Base-by-base conservation (phyloP, 768 basidiomycete genomes). In the Pilatotrama ljubarskyi region DNA sequence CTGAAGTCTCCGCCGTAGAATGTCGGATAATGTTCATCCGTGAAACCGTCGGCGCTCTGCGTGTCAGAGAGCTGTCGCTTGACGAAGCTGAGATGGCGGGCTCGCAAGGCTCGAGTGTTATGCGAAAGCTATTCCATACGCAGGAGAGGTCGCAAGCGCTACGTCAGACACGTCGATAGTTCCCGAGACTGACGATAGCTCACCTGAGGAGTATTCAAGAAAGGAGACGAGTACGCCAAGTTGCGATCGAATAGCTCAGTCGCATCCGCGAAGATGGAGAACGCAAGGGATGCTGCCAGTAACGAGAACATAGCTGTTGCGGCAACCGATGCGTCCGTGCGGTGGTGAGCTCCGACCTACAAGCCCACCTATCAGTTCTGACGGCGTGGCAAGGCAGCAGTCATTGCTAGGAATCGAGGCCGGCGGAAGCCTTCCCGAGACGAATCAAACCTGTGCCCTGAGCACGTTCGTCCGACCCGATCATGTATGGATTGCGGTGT, bases 1-100 rank as follows among this genome's bases (percentile, higher is more conserved):
- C 76, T 76, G 65, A 82, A 80, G 54, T 82, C 78, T 15, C 71
- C 72, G 4, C 80, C 79, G 50, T 79, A 80, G 64, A 80, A 83
- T 32, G 78, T 77, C 1, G 77, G 76, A 65, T 82, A 82, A 55
- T 77, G 76, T 14, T 75, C 71, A 63, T 82, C 80, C 18, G 66
- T 69, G 64, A 81, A 82, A 17, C 64, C 61, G 7, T 54, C 29
- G 7, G 41, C 51, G 72, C 73, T 7, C 67, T 71, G 7, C 63
- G 69, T 61, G 17, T 51, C 50, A 6, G 50, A 37, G 20, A 51
- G 50, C 18, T 80, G 78, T 35, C 80, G 70, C 53, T 59, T 55
- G 24, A 35, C 55, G 35, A 36, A 24, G 36, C 36, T 48, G 17
- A 55, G 61, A 64, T 77, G 75, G 20, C 75, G 75, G n/a, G 70